Evolutionary conservation across 2,329 filamentous ascomycete genomes (phyloP), one percentile per base, ranked within the genome.

Genomic region (Paramyrothecium roridum): DNA sequence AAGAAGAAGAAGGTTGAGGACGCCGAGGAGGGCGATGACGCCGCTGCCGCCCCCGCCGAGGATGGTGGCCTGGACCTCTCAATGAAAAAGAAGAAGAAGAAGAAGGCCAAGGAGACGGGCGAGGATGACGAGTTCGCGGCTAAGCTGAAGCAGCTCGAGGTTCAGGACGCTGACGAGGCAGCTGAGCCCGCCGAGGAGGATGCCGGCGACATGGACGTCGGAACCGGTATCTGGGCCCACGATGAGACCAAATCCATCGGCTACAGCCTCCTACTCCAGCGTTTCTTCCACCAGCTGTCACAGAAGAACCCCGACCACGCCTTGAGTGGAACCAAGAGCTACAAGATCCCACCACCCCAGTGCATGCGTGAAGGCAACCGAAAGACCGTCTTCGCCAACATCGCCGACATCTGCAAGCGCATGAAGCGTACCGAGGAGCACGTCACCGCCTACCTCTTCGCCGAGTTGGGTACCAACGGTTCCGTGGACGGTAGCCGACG

Each of bases 361-460:
- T 98, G 95, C 79, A 86, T 98, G 71, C 93, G 95, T 79, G 95
- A 99, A 92, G 95, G 95, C 74, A 99, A 99, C 87, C 96, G 96
- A 86, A 96, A 96, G 88, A 99, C 95, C 60, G 96, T 99, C 70
- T 99, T 99, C 70, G 95, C 93, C 81, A 99, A 99, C 81, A 95
- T 99, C 70, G 86, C 91, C 73, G 95, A 99, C 73, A 98, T 99
- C 69, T 96, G 92, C 84, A 96, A 96, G 84, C 87, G 93, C 68
- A 98, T 99, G 93, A 99, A 99, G 87, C 87, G 95, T 74, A 93
- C 90, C 61, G 93, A 98, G 71, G 95, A 99, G 78, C 95, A 97
- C 79, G 90, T 99, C 63, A 98, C 92, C 53, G 89, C 93, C 67
- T 98, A 97, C 80, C 79, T 99, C 62, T 97, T 99, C 76, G 93